These are phyloP conservation scores for Alternaria ventricosa DNA, from an alignment of 2,329 filamentous ascomycete genomes.

Conservation along the genomic window DNA sequence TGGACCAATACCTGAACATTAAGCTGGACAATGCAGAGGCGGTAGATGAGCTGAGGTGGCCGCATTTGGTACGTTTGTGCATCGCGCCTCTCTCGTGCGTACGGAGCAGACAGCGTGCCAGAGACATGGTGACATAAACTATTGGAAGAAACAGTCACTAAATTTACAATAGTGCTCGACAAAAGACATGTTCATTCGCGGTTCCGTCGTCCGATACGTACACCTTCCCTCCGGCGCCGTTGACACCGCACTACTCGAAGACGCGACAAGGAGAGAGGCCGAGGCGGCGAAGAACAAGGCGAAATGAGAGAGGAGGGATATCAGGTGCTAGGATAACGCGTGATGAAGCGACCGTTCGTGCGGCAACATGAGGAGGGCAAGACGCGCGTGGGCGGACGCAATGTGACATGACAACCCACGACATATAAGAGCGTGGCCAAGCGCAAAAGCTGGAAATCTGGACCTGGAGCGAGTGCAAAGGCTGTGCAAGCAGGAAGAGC, in stretches of 20 bases:
- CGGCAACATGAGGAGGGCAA: not conserved
- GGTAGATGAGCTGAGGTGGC: conserved; percentile 91
- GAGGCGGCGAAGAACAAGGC: conserved; percentile 47
- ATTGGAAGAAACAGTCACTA: not conserved
- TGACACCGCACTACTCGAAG: conserved; percentile 85
- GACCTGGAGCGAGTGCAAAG: not conserved
- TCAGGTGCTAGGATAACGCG: not conserved
- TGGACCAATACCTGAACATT: conserved; percentile 99
- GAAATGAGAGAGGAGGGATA: conserved; percentile 28
- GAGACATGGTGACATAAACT: not conserved
- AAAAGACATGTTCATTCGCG: conserved; percentile 95
- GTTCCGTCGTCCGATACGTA: conserved; percentile 91
- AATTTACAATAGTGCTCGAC: conserved; percentile 67
- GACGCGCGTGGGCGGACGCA: not conserved
- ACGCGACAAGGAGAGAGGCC: conserved; percentile 66
- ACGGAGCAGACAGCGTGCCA: not conserved
- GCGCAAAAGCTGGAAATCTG: not conserved
- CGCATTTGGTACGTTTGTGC: conserved; percentile 72
- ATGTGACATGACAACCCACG: not conserved
- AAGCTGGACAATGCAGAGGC: conserved; percentile 96
- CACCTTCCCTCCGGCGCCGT: conserved; percentile 83
- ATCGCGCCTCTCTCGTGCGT: not conserved
- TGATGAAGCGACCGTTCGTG: not conserved
- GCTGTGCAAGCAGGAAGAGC: not conserved
- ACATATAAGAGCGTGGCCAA: not conserved